A percentile compares a stretch with the other conserved stretches of the same genome.
Conservation (phyloP, 2,329 filamentous ascomycete genomes). For the Beauveria rudraprayagi region DNA sequence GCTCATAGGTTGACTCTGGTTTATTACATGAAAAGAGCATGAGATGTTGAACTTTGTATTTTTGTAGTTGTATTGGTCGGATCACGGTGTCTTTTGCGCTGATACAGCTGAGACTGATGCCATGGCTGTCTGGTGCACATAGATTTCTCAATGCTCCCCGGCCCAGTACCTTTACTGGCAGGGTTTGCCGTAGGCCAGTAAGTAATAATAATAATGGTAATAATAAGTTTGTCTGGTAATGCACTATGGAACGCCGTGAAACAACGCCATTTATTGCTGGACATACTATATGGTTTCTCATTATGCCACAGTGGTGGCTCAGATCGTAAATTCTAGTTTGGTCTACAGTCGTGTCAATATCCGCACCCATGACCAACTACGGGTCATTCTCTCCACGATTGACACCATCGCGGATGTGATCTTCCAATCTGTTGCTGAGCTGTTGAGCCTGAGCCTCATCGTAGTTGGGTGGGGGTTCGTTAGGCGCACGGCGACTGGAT, state of each 20-base stretch:
- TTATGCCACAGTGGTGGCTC: not conserved
- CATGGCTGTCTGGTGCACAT: too few species aligned
- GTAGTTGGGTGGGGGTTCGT: conserved; percentile 84
- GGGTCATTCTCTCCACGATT: conserved; percentile 43
- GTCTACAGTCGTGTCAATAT: not conserved
- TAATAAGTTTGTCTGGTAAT: not conserved
- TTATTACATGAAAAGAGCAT: too few species aligned
- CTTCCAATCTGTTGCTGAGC: conserved; percentile 50
- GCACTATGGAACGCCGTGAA: not conserved
- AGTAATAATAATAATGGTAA: too few species aligned
- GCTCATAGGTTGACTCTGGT: not conserved
- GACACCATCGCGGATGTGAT: conserved; percentile 65
- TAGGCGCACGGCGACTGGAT: conserved; percentile 37
- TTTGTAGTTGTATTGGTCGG: too few species aligned
- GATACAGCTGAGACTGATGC: too few species aligned
- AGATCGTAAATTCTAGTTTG: conserved; percentile 1
- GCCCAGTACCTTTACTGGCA: not conserved
- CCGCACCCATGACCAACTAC: conserved; percentile 13
- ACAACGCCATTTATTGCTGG: conserved; percentile 6
- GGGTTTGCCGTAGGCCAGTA: not conserved
- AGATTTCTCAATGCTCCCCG: too few species aligned
- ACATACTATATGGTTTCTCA: not conserved
- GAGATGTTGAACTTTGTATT: too few species aligned
- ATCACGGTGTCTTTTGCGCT: too few species aligned
- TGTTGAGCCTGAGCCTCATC: conserved; percentile 80